Evolutionary conservation across 73 alveolate genomes (phyloP), one percentile per base, ranked within the genome.

Genomic region (Symbiodinium pilosum): DNA sequence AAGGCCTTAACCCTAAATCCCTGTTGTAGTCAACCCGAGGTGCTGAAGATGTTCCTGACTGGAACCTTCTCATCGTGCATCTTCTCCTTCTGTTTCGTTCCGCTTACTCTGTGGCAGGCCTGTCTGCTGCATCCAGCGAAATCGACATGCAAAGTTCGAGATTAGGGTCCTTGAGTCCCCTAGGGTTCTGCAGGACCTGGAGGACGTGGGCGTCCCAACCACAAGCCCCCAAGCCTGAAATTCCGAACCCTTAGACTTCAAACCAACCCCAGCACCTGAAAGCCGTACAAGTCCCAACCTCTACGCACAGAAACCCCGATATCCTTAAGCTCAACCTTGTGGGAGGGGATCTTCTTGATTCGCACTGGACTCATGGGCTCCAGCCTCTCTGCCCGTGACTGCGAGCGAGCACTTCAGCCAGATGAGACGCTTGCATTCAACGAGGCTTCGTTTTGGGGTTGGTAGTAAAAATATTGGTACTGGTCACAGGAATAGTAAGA

Each of bases 11-110:
- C n/a, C n/a, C n/a, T n/a, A n/a, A n/a, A n/a, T n/a, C n/a, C n/a
- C n/a, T n/a, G n/a, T n/a, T n/a, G 32, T 26, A 0, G 16, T 26
- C 32, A 38, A n/a, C 32, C 87, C 52, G 4, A 89, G 95, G 95
- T 89, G 47, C 39, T 89, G 77, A 89, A 89, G 51, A 89, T 89
- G 95, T 89, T 89, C 51, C 87, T 89, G 43, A 89, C 95, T 2
- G 95, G 95, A 43, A 59, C 86, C 11, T 68, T 89, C 51, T 89
- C 95, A 0, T 89, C 95, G 39, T 89, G 95, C 87, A 89, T 89
- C 83, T 89, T 89, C 51, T 89, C 95, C 54, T 89, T 89, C 75
- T 89, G 95, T 87, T 89, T 89, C 39, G 95, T 89, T 42, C 95
- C 95, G 5, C 75, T 89, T 59, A 89, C 86, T 0, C 86, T 89